Conservation (phyloP, 23 red algal genomes). For the Gracilariopsis chorda region DNA sequence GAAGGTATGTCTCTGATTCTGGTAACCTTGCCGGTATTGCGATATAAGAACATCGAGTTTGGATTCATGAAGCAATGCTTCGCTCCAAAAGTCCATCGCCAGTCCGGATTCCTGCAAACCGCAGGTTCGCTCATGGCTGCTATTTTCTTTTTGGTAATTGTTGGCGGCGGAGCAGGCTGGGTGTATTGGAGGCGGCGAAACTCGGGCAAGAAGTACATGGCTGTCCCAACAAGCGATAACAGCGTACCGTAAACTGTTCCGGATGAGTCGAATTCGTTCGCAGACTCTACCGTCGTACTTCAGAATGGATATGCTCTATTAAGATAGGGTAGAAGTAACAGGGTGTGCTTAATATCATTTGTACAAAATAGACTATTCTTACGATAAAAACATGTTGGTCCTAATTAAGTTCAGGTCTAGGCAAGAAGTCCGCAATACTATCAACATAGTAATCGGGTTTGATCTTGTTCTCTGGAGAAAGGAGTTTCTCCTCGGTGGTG, state of each 20-base stretch:
- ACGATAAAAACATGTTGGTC: background rate
- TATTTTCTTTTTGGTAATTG: constrained; percentile 22
- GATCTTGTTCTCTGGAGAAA: constrained; percentile 45
- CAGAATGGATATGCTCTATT: too few species aligned
- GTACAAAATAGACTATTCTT: background rate
- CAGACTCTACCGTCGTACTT: too few species aligned
- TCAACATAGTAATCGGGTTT: constrained; percentile 86
- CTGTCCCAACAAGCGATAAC: background rate
- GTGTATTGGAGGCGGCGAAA: constrained; percentile 37
- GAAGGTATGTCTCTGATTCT: constrained; percentile 47
- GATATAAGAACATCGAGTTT: constrained; percentile 70
- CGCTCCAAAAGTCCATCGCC: constrained; percentile 31
- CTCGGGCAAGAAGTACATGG: background rate
- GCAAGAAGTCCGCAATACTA: constrained; percentile 87
- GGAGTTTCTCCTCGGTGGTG: constrained; percentile 81
- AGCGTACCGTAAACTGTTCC: background rate
- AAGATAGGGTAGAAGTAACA: too few species aligned
- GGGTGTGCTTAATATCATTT: constrained; percentile 29
- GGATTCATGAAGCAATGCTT: constrained; percentile 69
- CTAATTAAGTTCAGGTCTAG: background rate
- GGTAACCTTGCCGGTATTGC: constrained; percentile 50
- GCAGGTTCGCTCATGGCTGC: constrained; percentile 47
- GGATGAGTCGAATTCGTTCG: too few species aligned
- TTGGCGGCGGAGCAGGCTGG: constrained; percentile 26
- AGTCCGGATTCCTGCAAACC: constrained; percentile 43